Evolutionary conservation across 2,329 filamentous ascomycete genomes (phyloP), one percentile per base, ranked within the genome.

Genomic region (Aureobasidium pullulans): DNA sequence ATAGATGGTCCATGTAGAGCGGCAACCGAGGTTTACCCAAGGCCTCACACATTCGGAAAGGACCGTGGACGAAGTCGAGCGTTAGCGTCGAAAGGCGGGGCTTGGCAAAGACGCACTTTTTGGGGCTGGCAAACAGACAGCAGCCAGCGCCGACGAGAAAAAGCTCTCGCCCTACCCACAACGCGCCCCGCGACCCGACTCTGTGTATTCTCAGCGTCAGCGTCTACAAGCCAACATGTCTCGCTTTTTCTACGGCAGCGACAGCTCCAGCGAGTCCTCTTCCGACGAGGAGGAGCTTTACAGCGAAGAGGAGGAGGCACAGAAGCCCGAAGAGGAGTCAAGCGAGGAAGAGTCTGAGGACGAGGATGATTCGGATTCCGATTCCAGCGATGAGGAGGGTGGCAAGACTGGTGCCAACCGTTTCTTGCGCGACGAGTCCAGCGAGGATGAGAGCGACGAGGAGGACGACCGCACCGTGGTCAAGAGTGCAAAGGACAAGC

Each of bases 401-500:
- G 84, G 83, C 65, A 84, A 84, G 68, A 83, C 79, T 32, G 92
- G 92, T 72, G 87, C 88, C 65, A 86, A 81, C 70, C 84, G 85
- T 71, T 99, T 99, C 86, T 85, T 97, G 83, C 85, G 80, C 70
- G 84, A 86, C 67, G 79, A 74, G 37, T 83, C 84, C 61, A 90
- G 94, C 53, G 90, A 87, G 69, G 89, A 92, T 65, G 86, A 91
- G 60, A 85, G 81, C 69, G 92, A 91, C 72, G 92, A 94, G 65
- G 90, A 94, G 65, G 93, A 96, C 65, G 84, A 85, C 66, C 85
- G 87, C 65, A 90, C 87, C 69, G 85, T 94, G 68, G 89, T 97
- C 71, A 96, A 96, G 83, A 96, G 91, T 76, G 92, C 93, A 70
- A 97, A 97, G 78, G 91, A 97, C 80, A 99, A 99, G 84, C 85